Evolutionary conservation across 73 alveolate genomes (phyloP), one percentile per base, ranked within the genome.

Genomic region (Paramecium tetraurelia): DNA sequence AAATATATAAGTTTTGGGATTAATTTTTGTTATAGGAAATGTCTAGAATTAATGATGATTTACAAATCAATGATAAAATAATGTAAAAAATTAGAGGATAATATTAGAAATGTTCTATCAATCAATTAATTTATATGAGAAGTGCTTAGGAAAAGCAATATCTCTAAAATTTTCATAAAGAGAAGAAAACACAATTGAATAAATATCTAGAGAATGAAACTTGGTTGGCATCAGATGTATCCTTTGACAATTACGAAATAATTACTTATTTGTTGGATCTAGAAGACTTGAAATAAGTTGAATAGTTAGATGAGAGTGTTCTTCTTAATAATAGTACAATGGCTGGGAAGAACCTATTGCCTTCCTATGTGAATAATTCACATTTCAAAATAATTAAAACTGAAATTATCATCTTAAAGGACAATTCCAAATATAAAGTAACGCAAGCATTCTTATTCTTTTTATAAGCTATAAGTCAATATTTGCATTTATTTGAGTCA

Each of bases 131-230:
- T 11, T 80, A 80, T 80, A 46, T 80, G 90, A 40, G 90, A 22
- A 41, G 63, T 43, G 35, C 76, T 31, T 80, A 80, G 18, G 90
- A 80, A 41, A 80, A 80, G 31, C n/a, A 21, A 12, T 80, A 18
- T 80, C 44, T 80, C 14, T 46, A 80, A 46, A 31, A 46, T 27
- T 80, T 80, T 80, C 90, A 80, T 48, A 41, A 80, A 46, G 70
- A 80, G 50, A 80, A 80, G 12, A 31, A 40, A 80, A 18, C 38
- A 8, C 44, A 41, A 80, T 44, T 80, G 11, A 46, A 27, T 41
- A 80, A 80, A 80, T 80, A 80, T 80, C 16, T 80, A 12, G 90
- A 80, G 44, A 80, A 80, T 80, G 90, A 80, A 44, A 80, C 33
- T 18, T 80, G 90, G 90, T 20, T 22, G 9, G 76, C 90, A 10